Conservation (phyloP, 345 rosid species). For the Pugionium dolabratum region DNA sequence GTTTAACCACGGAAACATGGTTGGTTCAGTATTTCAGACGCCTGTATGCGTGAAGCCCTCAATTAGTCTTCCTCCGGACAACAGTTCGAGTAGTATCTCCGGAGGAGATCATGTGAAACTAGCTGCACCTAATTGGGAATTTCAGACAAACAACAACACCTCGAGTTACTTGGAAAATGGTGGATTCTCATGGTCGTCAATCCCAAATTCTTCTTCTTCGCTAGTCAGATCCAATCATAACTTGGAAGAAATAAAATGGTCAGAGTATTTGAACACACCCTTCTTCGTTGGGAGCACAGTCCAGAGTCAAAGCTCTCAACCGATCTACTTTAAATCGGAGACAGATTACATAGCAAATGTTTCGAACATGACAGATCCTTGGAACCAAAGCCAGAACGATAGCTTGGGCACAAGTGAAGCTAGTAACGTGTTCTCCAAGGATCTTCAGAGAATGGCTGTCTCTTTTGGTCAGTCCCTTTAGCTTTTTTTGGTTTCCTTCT, state of each 20-base stretch:
- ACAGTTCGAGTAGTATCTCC: slow-evolving; percentile 38
- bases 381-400: slow-evolving; percentile 39
- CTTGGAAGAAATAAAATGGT: slow-evolving; percentile 39
- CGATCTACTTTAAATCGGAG: slow-evolving; percentile 35
- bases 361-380: slow-evolving; percentile 37
- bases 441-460: slow-evolving; percentile 42
- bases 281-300: slow-evolving; percentile 34
- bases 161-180: slow-evolving; percentile 28
- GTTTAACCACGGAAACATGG: slow-evolving; percentile 40
- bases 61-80: slow-evolving; percentile 53
- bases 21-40: slow-evolving; percentile 43
- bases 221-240: slow-evolving; percentile 31
- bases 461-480: slow-evolving; percentile 44
- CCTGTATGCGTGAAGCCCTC: slow-evolving; percentile 58
- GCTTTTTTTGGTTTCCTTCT: not conserved
- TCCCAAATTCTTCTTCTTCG: slow-evolving; percentile 31
- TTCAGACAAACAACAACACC: slow-evolving; percentile 47
- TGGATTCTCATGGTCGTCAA: slow-evolving; percentile 40
- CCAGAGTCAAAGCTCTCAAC: slow-evolving; percentile 39
- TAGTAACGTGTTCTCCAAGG: slow-evolving; percentile 43
- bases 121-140: slow-evolving; percentile 40
- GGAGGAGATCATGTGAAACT: slow-evolving; percentile 36
- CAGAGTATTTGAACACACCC: slow-evolving; percentile 42
- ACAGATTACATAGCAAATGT: slow-evolving; percentile 34
- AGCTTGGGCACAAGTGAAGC: slow-evolving; percentile 28